Evolutionary conservation across 2,329 filamentous ascomycete species (phyloP).

Genomic region (Aureobasidium lini): DNA sequence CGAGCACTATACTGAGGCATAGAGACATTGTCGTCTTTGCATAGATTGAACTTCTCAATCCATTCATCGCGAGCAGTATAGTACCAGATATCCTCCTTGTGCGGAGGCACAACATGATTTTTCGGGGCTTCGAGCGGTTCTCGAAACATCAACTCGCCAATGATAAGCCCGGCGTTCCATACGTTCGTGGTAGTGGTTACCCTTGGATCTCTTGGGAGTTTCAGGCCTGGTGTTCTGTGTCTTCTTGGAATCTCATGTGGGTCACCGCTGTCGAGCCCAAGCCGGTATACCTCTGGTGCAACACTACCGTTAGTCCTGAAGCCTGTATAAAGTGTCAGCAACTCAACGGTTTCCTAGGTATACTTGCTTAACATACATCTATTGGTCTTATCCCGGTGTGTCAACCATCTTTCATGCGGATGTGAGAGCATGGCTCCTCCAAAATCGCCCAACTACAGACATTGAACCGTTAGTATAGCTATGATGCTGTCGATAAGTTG

Average conservation of each 20-base stretch:
- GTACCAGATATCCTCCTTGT: too few species aligned
- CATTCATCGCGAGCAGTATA: not conserved
- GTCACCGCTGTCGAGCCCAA: not conserved
- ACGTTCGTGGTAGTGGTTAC: not conserved
- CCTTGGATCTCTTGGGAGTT: not conserved
- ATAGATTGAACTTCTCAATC: not conserved
- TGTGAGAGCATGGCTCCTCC: not conserved
- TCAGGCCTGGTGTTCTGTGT: not conserved
- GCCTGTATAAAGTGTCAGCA: not conserved
- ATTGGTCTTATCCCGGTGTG: not conserved
- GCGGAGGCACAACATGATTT: too few species aligned
- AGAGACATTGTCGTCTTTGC: not conserved
- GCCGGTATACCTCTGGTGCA: not conserved
- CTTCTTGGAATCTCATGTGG: not conserved
- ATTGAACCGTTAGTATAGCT: not conserved
- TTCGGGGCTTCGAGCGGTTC: not conserved
- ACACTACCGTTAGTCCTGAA: not conserved
- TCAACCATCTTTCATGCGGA: not conserved
- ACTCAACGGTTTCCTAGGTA: not conserved
- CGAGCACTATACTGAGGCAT: not conserved
- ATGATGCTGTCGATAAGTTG: too few species aligned
- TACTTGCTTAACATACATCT: not conserved
- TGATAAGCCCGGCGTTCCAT: not conserved
- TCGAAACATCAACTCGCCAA: not conserved
- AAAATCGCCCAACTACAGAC: slow-evolving; percentile 1